Conservation (phyloP, 2,329 filamentous ascomycete genomes). For the Samsoniella hepiali region DNA sequence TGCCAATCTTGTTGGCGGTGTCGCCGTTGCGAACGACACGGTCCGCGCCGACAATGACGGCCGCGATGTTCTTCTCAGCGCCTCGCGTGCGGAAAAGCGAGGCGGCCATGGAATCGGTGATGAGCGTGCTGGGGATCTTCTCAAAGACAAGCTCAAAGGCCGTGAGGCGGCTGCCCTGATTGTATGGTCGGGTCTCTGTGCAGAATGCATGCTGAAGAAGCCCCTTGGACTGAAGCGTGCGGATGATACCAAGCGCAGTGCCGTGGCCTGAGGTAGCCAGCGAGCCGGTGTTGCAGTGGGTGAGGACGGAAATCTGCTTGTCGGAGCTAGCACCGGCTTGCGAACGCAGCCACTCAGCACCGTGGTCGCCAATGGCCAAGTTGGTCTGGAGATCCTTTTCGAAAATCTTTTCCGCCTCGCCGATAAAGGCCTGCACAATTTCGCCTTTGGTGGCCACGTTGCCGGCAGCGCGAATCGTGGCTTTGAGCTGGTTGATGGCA, state of each 20-base stretch:
- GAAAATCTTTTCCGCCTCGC: slow-evolving; percentile 81
- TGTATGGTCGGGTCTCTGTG: slow-evolving; percentile 95
- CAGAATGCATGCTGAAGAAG: slow-evolving; percentile 83
- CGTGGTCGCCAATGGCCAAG: slow-evolving; percentile 75
- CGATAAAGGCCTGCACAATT: slow-evolving; percentile 69
- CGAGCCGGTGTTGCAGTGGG: slow-evolving; percentile 97
- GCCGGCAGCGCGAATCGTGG: slow-evolving; percentile 52
- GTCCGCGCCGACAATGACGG: slow-evolving; percentile 92
- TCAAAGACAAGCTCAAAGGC: slow-evolving; percentile 97
- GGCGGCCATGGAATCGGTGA: slow-evolving; percentile 96
- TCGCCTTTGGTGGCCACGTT: slow-evolving; percentile 41
- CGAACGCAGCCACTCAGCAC: slow-evolving; percentile 75
- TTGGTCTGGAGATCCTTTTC: slow-evolving; percentile 86
- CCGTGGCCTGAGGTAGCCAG: slow-evolving; percentile 97
- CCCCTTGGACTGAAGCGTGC: slow-evolving; percentile 66
- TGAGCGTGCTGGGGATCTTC: slow-evolving; percentile 81
- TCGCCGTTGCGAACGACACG: slow-evolving; percentile 94
- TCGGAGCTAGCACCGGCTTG: slow-evolving; percentile 50
- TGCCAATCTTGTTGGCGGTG: slow-evolving; percentile 98
- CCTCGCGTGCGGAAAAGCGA: slow-evolving; percentile 69
- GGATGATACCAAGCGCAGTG: slow-evolving; percentile 90
- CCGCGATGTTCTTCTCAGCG: slow-evolving; percentile 65
- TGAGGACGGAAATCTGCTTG: slow-evolving; percentile 71
- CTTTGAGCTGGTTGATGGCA: slow-evolving; percentile 77
- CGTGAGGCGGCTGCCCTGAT: slow-evolving; percentile 91